phyloP scores from a whole-genome alignment of 257 asterid species.

The Voacanga thouarsii region DNA sequence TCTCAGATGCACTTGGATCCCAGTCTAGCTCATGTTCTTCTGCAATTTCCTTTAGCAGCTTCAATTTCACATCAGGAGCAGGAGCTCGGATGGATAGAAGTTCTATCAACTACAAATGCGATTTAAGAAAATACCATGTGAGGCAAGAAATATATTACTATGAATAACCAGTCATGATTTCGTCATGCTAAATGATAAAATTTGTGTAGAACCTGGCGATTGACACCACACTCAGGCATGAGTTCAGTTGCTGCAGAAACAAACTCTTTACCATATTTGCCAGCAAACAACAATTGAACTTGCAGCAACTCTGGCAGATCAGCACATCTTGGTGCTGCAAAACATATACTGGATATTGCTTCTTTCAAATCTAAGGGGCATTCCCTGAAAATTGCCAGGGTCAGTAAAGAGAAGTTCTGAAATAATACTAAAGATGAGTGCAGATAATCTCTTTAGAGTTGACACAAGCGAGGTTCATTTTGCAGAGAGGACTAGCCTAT shows the following conservation, averaged over 20 bases:
- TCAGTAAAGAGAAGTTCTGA: background rate
- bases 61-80: conserved; percentile 80
- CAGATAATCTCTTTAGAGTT: background rate
- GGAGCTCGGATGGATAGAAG: conserved; percentile 88
- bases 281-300: conserved; percentile 68
- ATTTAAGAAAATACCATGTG: background rate
- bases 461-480: background rate
- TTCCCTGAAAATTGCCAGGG: conserved; percentile 50
- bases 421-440: background rate
- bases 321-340: conserved; percentile 98
- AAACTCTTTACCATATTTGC: conserved; percentile 90
- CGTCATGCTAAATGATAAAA: conserved; percentile 5
- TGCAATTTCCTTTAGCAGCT: conserved; percentile 84
- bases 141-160: conserved; percentile 2
- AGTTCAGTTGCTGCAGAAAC: conserved; percentile 87
- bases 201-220: conserved; percentile 68
- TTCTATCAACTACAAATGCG: conserved; percentile 64
- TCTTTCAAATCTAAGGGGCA: conserved; percentile 97
- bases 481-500: background rate
- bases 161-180: background rate
- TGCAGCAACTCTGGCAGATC: conserved; percentile 84
- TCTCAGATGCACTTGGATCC: conserved; percentile 81
- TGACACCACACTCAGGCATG: conserved; percentile 95
- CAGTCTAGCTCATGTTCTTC: conserved; percentile 89
- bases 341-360: conserved; percentile 92